phyloP scores from a whole-genome alignment of 2,329 filamentous ascomycete genomes.

The Torrubiella hemipterigena region DNA sequence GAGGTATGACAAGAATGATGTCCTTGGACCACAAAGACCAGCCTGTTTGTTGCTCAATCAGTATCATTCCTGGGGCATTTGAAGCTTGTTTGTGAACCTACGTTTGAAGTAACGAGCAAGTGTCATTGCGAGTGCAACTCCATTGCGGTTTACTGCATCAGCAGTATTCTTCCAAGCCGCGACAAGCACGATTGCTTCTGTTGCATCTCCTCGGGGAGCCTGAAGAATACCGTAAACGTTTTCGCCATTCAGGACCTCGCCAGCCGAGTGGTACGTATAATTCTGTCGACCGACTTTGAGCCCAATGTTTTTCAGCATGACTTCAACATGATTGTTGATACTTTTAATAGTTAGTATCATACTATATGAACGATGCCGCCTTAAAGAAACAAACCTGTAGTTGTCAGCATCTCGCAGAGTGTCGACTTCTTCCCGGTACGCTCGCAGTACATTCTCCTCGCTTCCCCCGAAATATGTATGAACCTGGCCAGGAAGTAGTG shows the following conservation, averaged over 20 bases:
- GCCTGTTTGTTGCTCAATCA: slow-evolving; percentile 29
- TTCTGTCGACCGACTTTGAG: slow-evolving; percentile 81
- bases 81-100: slow-evolving; percentile 18
- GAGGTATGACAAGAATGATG: slow-evolving; percentile 82
- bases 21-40: slow-evolving; percentile 99
- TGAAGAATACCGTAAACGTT: slow-evolving; percentile 92
- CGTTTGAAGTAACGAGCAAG: slow-evolving; percentile 90
- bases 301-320: slow-evolving; percentile 65
- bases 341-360: slow-evolving; percentile 19
- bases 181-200: slow-evolving; percentile 88
- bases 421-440: slow-evolving; percentile 76
- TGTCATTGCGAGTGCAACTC: slow-evolving; percentile 75
- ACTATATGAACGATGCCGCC: slow-evolving; percentile 1
- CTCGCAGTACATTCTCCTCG: slow-evolving; percentile 88
- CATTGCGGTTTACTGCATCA: slow-evolving; percentile 69
- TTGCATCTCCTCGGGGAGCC: slow-evolving; percentile 88
- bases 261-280: slow-evolving; percentile 74
- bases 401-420: slow-evolving; percentile 42
- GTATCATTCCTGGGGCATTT: too few species aligned
- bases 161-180: slow-evolving; percentile 80
- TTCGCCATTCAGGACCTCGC: slow-evolving; percentile 62
- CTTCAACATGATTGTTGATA: slow-evolving; percentile 59
- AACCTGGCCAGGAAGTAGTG: slow-evolving; percentile 86
- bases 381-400: slow-evolving; percentile 29
- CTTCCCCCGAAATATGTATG: slow-evolving; percentile 96